Base-by-base conservation (phyloP, 257 asterid species). In the Striga asiatica region DNA sequence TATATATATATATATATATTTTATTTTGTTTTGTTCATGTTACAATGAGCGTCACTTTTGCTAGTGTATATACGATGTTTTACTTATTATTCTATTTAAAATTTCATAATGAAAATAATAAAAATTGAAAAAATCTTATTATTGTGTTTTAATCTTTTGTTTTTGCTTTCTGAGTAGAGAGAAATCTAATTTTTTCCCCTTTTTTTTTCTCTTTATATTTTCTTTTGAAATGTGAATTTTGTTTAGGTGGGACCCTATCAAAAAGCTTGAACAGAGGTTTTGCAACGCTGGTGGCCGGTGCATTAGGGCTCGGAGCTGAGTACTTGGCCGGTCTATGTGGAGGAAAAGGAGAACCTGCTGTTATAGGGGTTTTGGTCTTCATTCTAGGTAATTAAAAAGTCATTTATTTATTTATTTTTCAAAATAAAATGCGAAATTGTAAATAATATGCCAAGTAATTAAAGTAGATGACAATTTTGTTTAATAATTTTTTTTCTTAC, bases 291-390 rank as follows among this genome's bases (percentile, higher is more conserved):
- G 2, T 69, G 13, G 97, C 95, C 0, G 95, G 89, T 41, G 84
- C 66, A 10, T 39, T 88, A 57, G 97, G 94, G 8, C 57, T 88
- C n/a, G 97, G 84, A 42, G 86, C 95, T 1, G 87, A 78, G 60
- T 71, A 77, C 62, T 71, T 84, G 62, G 92, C 92, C 9, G 56
- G 54, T 21, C 68, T 73, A 0, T 73, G 76, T 50, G 97, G 97
- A 41, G 58, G 76, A n/a, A 65, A 65, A 62, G 93, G 91, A 35
- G 84, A 81, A 47, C 92, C 93, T 3, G 25, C 80, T 8, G 50
- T 88, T 32, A 70, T 88, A 19, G 97, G 86, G 1, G 2, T 78
- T 8, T 23, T 82, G 54, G 89, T 88, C 5, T 88, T 84, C 52
- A 5, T 75, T 45, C 61, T 84, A 50, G 95, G 95, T 82, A 72